Base-by-base conservation (phyloP, 192 early-diverging fungal species). In the Umbelopsis ramanniana region DNA sequence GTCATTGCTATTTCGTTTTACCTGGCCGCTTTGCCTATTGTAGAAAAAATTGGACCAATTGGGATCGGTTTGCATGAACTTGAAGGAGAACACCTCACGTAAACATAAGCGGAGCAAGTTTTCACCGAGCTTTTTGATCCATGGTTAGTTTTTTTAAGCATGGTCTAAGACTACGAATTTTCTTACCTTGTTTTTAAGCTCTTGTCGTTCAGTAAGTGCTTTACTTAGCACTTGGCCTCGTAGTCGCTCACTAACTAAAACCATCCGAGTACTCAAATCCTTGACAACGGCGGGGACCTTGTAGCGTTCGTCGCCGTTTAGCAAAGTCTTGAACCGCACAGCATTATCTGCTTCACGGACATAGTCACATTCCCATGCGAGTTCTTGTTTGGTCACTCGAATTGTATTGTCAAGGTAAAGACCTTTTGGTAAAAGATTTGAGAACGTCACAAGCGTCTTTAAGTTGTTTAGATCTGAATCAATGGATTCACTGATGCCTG, bases 21-120 rank as follows among this genome's bases (percentile, higher is more conserved):
- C 78, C 80, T 88, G 93, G 54, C 84, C 82, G 11, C 85, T 87
- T 6, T 46, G 38, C 3, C 63, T 73, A 70, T 95, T 91, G 75
- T 96, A 99, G 66, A 99, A 81, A 77, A 99, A 99, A 79, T 99
- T 99, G 63, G 93, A 89, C 97, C 97, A 99, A 77, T 99, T 99
- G 2, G 97, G 97, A 80, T 99, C 97, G 7, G 97, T 99, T 80
- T 99, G 97, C 97, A 99, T 99, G 79, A 93, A 97, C 70, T 89
- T 84, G 80, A 94, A 98, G 55, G 90, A 87, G 76, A 97, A 98
- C 48, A 99, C 81, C 75, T 99, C 96, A 46, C 87, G 82, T 48
- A 99, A 83, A 77, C 93, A 95, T 9, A 99, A 89, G 3, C 85
- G 76, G 63, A 99, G 82, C 23, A 98, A 79, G 14, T 79, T 81